A percentile compares a stretch with the other conserved stretches of the same genome.
Evolutionary conservation across 768 basidiomycete species (phyloP).

Genomic region (Lentinula guzmanii): DNA sequence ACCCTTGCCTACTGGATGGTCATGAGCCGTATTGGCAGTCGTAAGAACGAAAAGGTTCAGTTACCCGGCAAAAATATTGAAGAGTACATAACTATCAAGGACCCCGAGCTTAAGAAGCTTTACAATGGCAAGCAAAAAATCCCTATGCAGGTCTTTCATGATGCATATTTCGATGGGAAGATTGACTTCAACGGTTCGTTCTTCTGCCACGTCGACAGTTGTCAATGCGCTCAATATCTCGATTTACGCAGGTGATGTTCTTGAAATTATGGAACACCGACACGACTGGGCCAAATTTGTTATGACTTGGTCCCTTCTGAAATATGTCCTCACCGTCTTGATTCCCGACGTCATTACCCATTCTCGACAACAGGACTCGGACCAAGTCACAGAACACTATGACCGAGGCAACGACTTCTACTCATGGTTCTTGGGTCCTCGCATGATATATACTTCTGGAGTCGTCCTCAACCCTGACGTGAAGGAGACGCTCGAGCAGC

Average conservation of each 20-base stretch:
- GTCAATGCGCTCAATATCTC: neutral
- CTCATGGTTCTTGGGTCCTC: slow-evolving; percentile 90
- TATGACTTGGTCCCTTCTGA: slow-evolving; percentile 88
- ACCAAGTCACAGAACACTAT: slow-evolving; percentile 94
- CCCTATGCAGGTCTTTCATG: slow-evolving; percentile 96
- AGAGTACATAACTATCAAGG: slow-evolving; percentile 88
- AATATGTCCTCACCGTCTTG: slow-evolving; percentile 84
- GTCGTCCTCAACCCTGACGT: slow-evolving; percentile 65
- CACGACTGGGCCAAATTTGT: slow-evolving; percentile 94
- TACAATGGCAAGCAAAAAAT: slow-evolving; percentile 89
- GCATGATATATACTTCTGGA: slow-evolving; percentile 98
- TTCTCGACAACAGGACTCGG: slow-evolving; percentile 86
- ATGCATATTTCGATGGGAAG: slow-evolving; percentile 95
- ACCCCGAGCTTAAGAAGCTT: slow-evolving; percentile 68
- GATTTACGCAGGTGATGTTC: slow-evolving; percentile 66
- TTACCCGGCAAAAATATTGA: slow-evolving; percentile 84
- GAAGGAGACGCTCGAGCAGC: slow-evolving; percentile 82
- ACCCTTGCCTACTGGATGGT: slow-evolving; percentile 87
- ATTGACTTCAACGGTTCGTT: slow-evolving; percentile 88
- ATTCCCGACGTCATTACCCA: slow-evolving; percentile 94
- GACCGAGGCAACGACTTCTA: slow-evolving; percentile 98
- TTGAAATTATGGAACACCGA: slow-evolving; percentile 90
- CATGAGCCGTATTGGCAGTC: slow-evolving; percentile 69
- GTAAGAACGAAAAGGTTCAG: slow-evolving; percentile 74
- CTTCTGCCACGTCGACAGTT: slow-evolving; percentile 6